phyloP scores from a whole-genome alignment of 352 stramenopile species.

The Peronosclerospora sorghi region DNA sequence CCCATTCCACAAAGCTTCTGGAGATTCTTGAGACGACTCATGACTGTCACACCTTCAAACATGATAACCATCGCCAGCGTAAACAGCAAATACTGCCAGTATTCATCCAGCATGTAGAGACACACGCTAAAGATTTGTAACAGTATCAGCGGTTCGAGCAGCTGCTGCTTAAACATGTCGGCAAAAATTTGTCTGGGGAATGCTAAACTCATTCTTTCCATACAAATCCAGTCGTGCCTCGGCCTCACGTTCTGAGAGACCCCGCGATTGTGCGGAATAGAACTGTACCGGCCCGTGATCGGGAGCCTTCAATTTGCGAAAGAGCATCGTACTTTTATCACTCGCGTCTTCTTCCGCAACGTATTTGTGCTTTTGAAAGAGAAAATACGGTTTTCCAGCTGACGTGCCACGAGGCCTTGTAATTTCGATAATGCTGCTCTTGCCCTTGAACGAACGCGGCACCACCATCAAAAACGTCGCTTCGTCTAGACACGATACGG shows the following conservation, averaged over 20 bases:
- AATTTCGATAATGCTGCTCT: too few relatives aligned
- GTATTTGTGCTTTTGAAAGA: constrained; percentile 88
- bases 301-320: constrained; percentile 67
- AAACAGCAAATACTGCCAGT: constrained; percentile 99
- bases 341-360: constrained; percentile 46
- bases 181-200: constrained; percentile 92
- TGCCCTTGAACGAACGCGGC: too few relatives aligned
- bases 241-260: constrained; percentile 38
- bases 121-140: constrained; percentile 99
- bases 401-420: too few relatives aligned
- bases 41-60: constrained; percentile 95
- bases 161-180: constrained; percentile 94
- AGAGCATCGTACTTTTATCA: constrained; percentile 56
- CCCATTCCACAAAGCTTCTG: constrained; percentile 92
- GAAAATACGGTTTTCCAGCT: constrained; percentile 59
- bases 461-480: too few relatives aligned
- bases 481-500: too few relatives aligned
- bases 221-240: constrained; percentile 49
- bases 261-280: constrained; percentile 44
- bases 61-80: constrained; percentile 97
- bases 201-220: constrained; percentile 90
- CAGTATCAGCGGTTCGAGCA: constrained; percentile 96
- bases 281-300: constrained; percentile 47
- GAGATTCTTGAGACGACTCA: constrained; percentile 92
- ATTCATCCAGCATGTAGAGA: constrained; percentile 99